A percentile compares a stretch with the other conserved stretches of the same genome.
phyloP scores from a whole-genome alignment of 177 flowering plant genomes.

The Telopea speciosissima region DNA sequence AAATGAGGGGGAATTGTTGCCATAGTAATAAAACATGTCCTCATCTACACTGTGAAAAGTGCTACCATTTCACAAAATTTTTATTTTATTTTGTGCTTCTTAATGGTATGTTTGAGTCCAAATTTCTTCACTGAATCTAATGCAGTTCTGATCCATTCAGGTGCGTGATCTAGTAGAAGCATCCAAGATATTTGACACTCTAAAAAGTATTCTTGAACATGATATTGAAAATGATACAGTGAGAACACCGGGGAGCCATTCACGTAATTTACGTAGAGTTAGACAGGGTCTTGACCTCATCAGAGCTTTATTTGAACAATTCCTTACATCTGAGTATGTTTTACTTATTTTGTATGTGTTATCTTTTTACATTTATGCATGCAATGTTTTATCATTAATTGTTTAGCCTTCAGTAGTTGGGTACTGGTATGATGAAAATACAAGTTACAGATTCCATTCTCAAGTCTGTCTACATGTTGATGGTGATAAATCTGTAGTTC shows the following conservation, averaged over 20 bases:
- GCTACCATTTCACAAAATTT: no score
- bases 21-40: no score
- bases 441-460: neutral
- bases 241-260: constrained; percentile 60
- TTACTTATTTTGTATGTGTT: neutral
- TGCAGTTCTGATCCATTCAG: constrained; percentile 27
- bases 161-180: constrained; percentile 56
- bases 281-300: constrained; percentile 91
- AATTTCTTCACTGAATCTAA: neutral
- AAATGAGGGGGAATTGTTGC: no score
- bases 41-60: no score
- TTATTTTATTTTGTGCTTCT: neutral
- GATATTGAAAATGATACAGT: constrained; percentile 55
- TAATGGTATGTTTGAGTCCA: neutral
- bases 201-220: constrained; percentile 46
- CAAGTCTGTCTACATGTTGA: neutral
- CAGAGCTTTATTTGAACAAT: constrained; percentile 62
- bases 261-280: constrained; percentile 79
- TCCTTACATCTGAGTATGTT: constrained; percentile 61
- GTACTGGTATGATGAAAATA: neutral
- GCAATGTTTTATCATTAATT: neutral
- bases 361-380: neutral
- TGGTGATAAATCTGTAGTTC: neutral
- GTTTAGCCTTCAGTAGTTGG: neutral
- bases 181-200: constrained; percentile 37